Percentiles rank a stretch among this genome's conserved stretches.
phyloP scores from a whole-genome alignment of 345 rosid genomes.

The Acer negundo region DNA sequence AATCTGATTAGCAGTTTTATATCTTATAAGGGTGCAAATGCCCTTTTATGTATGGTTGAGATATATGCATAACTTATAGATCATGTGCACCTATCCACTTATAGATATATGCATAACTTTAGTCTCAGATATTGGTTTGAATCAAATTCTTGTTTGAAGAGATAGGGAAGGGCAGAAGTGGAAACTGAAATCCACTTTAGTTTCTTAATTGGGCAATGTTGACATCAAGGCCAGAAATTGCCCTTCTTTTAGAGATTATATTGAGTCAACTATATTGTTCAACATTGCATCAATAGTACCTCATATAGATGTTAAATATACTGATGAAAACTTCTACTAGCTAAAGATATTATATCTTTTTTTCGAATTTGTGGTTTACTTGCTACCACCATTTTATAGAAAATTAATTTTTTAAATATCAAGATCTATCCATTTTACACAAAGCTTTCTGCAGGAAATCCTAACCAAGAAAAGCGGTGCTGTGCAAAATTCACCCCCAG shows the following conservation, averaged over 20 bases:
- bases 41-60: background rate
- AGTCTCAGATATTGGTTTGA: background rate
- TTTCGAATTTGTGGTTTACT: background rate
- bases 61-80: background rate
- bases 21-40: background rate
- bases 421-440: conserved; percentile 12
- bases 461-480: conserved; percentile 79
- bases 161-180: background rate
- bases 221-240: background rate
- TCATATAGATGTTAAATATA: background rate
- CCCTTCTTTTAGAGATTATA: too few relatives aligned
- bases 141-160: background rate
- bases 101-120: background rate
- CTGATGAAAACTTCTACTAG: background rate
- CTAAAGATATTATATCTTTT: too few relatives aligned
- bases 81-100: background rate
- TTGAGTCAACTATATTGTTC: background rate
- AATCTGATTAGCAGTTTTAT: background rate
- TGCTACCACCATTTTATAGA: background rate
- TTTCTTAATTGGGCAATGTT: background rate
- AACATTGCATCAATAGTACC: background rate
- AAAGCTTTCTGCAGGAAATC: conserved; percentile 57
- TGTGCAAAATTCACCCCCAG: conserved; percentile 86
- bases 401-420: background rate
- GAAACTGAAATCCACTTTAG: background rate